Base-by-base conservation (phyloP, 805 yeast species). In the Huiozyma sinensis region DNA sequence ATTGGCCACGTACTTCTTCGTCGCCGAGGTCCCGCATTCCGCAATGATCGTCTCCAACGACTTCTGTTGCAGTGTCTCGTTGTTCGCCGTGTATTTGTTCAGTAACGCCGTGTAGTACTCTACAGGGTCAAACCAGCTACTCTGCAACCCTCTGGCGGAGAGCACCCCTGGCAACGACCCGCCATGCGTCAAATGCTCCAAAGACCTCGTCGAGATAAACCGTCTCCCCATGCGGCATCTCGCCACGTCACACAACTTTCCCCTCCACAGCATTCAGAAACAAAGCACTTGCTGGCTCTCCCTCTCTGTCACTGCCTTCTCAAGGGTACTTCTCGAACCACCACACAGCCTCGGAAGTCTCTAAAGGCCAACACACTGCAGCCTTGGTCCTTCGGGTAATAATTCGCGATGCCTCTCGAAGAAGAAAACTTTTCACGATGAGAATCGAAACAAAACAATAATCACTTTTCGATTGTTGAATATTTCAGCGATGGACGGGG, bases 61-160 rank as follows among this genome's bases (percentile, higher is more conserved):
- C 33, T 52, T 49, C n/a, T 60, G 52, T 9, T 59, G 55, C 7
- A 51, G 40, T 5, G 50, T 50, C 41, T 41, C 30, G 36, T 49
- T 45, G 36, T 43, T 38, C 36, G 51, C 46, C n/a, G 59, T 55
- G 37, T 51, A 51, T 13, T 56, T 54, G 53, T 74, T 73, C 43
- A 77, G 58, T 27, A 65, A 65, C 4, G 60, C 63, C 6, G 70
- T 62, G 42, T 70, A 68, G 7, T 47, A 32, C 3, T 61, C 59
- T 3, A 71, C 65, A 52, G 77, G 69, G 24, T 68, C 63, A 48
- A 63, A 69, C 76, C 80, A 78, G 3, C 75, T 70, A 46, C 68
- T 73, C 10, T 70, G 55, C n/a, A 77, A 54, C 7, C 79, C 77
- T 37, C 65, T 49, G 1, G 66, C 41, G 4, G 77, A 68, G 44